Conservation (phyloP, 192 early-diverging fungal species). For the Coemansia sp. region DNA sequence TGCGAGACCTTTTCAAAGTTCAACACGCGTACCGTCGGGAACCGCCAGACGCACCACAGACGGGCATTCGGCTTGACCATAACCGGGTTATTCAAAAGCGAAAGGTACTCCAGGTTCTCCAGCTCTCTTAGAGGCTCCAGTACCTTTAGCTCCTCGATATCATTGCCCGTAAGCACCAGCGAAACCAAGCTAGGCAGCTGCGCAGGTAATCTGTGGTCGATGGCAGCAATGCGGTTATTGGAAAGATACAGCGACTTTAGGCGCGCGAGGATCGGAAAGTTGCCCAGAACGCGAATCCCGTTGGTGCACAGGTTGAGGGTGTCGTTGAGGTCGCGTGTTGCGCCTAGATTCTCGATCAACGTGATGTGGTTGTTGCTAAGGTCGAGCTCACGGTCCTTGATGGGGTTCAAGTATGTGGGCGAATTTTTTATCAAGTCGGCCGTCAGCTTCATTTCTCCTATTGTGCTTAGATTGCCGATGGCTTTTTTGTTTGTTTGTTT, state of each 20-base stretch:
- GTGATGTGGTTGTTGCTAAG: slow-evolving; percentile 87
- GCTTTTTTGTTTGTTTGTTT: neutral
- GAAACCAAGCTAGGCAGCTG: slow-evolving; percentile 77
- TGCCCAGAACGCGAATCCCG: slow-evolving; percentile 79
- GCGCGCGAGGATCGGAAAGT: slow-evolving; percentile 83
- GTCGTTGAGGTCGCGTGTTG: slow-evolving; percentile 93
- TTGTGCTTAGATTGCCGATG: neutral
- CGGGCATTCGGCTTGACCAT: slow-evolving; percentile 81
- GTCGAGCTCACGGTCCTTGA: slow-evolving; percentile 89
- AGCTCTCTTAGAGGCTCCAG: slow-evolving; percentile 70
- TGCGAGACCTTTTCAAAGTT: slow-evolving; percentile 83
- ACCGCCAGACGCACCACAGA: slow-evolving; percentile 78
- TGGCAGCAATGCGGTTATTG: slow-evolving; percentile 87
- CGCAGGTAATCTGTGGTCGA: slow-evolving; percentile 68
- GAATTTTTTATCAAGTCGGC: slow-evolving; percentile 70
- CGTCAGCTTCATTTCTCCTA: slow-evolving; percentile 68
- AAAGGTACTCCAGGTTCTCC: slow-evolving; percentile 60
- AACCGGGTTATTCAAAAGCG: slow-evolving; percentile 91
- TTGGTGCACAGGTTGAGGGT: slow-evolving; percentile 93
- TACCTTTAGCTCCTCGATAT: slow-evolving; percentile 81
- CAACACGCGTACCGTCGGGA: slow-evolving; percentile 76
- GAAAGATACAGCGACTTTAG: slow-evolving; percentile 75
- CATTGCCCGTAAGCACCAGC: slow-evolving; percentile 88
- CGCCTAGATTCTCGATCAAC: slow-evolving; percentile 92
- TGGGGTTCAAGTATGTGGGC: slow-evolving; percentile 77